Evolutionary conservation across 2,329 filamentous ascomycete genomes (phyloP).

Genomic region (Exutisphaerella laricina): DNA sequence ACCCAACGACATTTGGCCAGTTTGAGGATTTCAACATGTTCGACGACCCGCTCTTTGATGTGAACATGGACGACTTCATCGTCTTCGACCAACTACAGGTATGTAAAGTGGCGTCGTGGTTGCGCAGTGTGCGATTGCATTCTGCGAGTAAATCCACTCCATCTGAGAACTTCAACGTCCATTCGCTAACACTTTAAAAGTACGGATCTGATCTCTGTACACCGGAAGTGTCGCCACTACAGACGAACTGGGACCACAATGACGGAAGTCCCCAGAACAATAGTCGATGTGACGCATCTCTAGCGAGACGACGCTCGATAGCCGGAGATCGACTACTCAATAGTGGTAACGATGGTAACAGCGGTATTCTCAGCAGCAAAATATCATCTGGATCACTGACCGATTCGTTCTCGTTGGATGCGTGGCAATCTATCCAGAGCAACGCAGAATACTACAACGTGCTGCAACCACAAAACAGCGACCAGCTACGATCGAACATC

Average conservation of each 20-base stretch:
- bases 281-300: no score
- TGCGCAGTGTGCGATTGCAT: neutral
- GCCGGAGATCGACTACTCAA: neutral
- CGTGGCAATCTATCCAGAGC: neutral
- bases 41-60: slow-evolving; percentile 20
- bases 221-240: slow-evolving; percentile 9
- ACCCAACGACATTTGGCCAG: slow-evolving; percentile 9
- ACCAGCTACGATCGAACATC: no score
- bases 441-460: neutral
- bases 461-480: no score
- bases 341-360: neutral
- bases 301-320: neutral
- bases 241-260: slow-evolving; percentile 4
- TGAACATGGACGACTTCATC: slow-evolving; percentile 20
- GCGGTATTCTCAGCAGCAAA: slow-evolving; percentile 2
- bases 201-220: slow-evolving; percentile 12
- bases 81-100: slow-evolving; percentile 11
- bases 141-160: no score
- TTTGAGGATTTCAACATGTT: slow-evolving; percentile 28
- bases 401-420: neutral
- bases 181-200: neutral
- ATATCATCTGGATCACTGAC: neutral
- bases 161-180: neutral
- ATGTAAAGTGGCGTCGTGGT: neutral
- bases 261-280: no score